These are phyloP conservation scores for Penicillium occitanis DNA, from an alignment of 2,329 filamentous ascomycete species.

Conservation along the genomic window DNA sequence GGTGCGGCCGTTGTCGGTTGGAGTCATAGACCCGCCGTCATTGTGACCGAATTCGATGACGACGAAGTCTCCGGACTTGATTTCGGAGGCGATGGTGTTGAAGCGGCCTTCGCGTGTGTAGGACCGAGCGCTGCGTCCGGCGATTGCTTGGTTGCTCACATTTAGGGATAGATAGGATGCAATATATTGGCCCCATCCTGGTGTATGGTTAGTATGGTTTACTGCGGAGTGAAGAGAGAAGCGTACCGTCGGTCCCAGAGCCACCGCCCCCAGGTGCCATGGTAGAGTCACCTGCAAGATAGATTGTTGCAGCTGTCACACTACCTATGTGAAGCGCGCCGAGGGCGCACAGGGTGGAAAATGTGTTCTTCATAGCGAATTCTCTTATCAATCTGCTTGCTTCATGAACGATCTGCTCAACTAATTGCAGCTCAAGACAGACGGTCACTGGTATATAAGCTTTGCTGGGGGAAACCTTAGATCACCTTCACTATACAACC, in stretches of 20 bases:
- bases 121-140: slow-evolving; percentile 65
- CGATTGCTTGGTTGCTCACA: slow-evolving; percentile 65
- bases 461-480: too few species aligned
- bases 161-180: slow-evolving; percentile 50
- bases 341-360: neutral
- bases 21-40: slow-evolving; percentile 46
- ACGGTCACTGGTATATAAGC: neutral
- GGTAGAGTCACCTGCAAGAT: slow-evolving; percentile 38
- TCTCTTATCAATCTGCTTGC: neutral
- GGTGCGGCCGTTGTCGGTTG: slow-evolving; percentile 61
- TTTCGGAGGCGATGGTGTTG: slow-evolving; percentile 53
- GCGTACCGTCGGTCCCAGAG: slow-evolving; percentile 1
- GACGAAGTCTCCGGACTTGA: slow-evolving; percentile 63
- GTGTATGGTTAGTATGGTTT: neutral
- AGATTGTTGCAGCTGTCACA: slow-evolving; percentile 6
- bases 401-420: neutral
- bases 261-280: slow-evolving; percentile 29
- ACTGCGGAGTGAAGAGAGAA: slow-evolving; percentile 11
- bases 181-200: slow-evolving; percentile 65
- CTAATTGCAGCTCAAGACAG: neutral
- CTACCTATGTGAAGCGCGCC: neutral
- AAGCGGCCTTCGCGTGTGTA: slow-evolving; percentile 68
- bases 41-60: slow-evolving; percentile 74
- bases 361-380: neutral
- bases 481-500: neutral